Percentiles rank a stretch among this genome's conserved stretches.
These are phyloP conservation scores for Hydrangea macrophylla DNA, from an alignment of 148 eudicot species.

Conservation along the genomic window DNA sequence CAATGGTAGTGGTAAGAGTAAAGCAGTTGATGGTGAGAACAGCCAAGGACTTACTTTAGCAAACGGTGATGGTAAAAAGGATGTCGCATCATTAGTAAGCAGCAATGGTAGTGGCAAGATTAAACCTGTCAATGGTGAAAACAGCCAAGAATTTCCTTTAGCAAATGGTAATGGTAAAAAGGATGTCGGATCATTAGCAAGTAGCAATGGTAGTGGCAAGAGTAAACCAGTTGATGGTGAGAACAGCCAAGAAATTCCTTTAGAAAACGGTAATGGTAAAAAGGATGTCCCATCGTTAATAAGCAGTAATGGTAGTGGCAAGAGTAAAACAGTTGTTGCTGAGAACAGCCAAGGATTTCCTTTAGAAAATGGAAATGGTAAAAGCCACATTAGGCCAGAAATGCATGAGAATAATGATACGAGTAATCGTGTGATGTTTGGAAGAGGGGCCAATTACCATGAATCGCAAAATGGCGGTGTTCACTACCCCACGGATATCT, in stretches of 20 bases:
- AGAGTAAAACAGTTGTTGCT: too few relatives aligned
- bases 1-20: constrained; percentile 30
- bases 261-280: constrained; percentile 53
- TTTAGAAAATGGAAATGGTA: constrained; percentile 49
- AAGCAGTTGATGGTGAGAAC: constrained; percentile 20
- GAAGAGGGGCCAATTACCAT: constrained; percentile 15
- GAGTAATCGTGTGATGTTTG: constrained; percentile 13
- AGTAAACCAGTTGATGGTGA: constrained; percentile 22
- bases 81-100: constrained; percentile 15
- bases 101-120: constrained; percentile 29
- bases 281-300: constrained; percentile 15
- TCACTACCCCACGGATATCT: constrained; percentile 23
- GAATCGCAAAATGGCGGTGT: constrained; percentile 32
- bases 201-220: constrained; percentile 30
- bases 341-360: constrained; percentile 9
- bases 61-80: constrained; percentile 48
- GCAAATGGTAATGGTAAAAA: constrained; percentile 56
- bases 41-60: constrained; percentile 18
- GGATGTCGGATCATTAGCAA: constrained; percentile 13
- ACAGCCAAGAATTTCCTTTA: constrained; percentile 13
- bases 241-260: constrained; percentile 16
- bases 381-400: constrained; percentile 31
- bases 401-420: constrained; percentile 22
- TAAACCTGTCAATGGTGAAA: constrained; percentile 22
- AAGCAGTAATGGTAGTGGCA: constrained; percentile 32